phyloP scores from a whole-genome alignment of 2,329 filamentous ascomycete genomes.

The Fusarium burgessii region DNA sequence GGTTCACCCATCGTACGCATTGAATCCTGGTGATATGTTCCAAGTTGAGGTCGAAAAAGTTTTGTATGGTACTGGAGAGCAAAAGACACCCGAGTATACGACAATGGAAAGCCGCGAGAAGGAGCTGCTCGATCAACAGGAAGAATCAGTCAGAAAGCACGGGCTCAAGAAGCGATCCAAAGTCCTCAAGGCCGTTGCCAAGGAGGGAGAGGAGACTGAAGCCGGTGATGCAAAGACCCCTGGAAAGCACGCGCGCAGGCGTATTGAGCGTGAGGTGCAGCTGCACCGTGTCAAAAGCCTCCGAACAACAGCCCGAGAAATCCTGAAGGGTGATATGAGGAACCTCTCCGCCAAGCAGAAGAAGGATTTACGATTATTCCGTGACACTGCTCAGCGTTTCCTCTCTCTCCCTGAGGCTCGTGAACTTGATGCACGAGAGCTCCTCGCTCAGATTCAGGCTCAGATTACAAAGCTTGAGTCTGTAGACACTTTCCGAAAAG shows the following conservation, averaged over 20 bases:
- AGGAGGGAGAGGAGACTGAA: conserved; percentile 40
- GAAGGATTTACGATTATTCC: conserved; percentile 79
- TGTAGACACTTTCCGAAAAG: conserved; percentile 50
- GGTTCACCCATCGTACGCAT: conserved; percentile 88
- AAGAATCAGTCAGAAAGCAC: conserved; percentile 42
- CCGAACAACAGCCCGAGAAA: conserved; percentile 50
- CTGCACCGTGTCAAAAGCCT: conserved; percentile 44
- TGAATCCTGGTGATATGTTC: conserved; percentile 99
- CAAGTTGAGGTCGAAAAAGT: conserved; percentile 92
- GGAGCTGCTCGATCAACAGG: conserved; percentile 40
- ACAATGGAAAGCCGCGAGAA: conserved; percentile 45
- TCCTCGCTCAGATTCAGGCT: conserved; percentile 50
- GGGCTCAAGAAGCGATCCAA: conserved; percentile 36
- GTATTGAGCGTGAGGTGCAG: conserved; percentile 44
- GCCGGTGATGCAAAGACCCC: conserved; percentile 28
- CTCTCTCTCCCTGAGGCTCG: conserved; percentile 58
- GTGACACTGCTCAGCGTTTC: conserved; percentile 72
- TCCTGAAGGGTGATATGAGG: conserved; percentile 58
- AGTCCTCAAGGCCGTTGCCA: conserved; percentile 32
- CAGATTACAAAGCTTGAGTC: conserved; percentile 52
- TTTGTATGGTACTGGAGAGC: conserved; percentile 84
- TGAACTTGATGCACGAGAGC: conserved; percentile 45
- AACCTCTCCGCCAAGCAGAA: conserved; percentile 77
- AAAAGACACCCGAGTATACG: conserved; percentile 62
- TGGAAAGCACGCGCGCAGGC: conserved; percentile 29